These are phyloP conservation scores for Thraustochytrium sp. DNA, from an alignment of 352 stramenopile species.

Conservation along the genomic window DNA sequence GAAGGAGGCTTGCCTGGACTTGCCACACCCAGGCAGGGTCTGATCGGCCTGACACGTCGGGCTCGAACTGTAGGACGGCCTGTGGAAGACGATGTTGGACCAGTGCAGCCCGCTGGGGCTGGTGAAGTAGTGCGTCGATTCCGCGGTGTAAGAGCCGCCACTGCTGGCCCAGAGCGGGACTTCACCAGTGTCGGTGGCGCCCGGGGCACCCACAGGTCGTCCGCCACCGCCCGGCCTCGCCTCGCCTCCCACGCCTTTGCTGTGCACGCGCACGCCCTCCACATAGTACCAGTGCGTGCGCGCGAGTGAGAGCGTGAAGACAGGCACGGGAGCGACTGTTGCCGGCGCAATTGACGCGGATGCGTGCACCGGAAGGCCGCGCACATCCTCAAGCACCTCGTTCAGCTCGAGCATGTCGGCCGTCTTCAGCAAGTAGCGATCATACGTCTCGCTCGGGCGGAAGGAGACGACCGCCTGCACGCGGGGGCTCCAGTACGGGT, in stretches of 20 bases:
- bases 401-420: background rate
- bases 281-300: slow-evolving; percentile 32
- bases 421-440: background rate
- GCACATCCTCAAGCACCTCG: background rate
- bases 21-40: too few species aligned
- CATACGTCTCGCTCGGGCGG: background rate
- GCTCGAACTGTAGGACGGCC: too few species aligned
- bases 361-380: background rate
- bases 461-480: background rate
- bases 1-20: too few species aligned
- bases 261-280: slow-evolving; percentile 14
- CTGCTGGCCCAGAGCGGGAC: too few species aligned
- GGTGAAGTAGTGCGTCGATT: too few species aligned
- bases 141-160: too few species aligned
- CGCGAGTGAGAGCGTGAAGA: background rate
- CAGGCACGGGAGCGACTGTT: background rate
- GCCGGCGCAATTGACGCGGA: background rate
- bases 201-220: too few species aligned
- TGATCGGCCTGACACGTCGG: too few species aligned
- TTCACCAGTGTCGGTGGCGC: too few species aligned
- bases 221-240: background rate
- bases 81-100: too few species aligned
- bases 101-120: too few species aligned
- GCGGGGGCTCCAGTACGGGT: background rate
- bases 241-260: background rate